Evolutionary conservation across 1,284 basidiomycete species (phyloP), one percentile per base, ranked within the genome.

Genomic region (Naganishia sp.): DNA sequence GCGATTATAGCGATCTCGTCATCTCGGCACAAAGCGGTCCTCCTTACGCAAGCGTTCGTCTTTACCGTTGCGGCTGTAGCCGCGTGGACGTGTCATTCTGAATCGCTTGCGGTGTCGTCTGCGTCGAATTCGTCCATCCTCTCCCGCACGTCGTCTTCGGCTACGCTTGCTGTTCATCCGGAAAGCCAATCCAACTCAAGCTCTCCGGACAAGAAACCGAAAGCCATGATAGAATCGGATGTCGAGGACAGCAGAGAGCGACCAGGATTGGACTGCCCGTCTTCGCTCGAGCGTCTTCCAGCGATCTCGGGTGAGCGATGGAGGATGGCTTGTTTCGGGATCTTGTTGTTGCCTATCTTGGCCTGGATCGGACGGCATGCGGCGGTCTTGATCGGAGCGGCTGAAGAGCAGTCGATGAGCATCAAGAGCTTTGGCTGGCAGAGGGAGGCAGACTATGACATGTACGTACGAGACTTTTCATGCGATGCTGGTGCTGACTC

Each of bases 361-460:
- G 63, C 45, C 11, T 64, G 54, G 44, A 31, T 46, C 4, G 63
- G 54, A 21, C 42, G 53, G 43, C 33, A 31, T 39, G 63, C 23
- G 23, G 28, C 44, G 18, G 63, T 31, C 25, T 39, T 36, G 5
- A 21, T n/a, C 25, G 42, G 33, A 3, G 54, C 46, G n/a, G 23
- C 48, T 45, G 2, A 25, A 50, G 55, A 55, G 48, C 39, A 46
- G 28, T 42, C 48, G 52, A 36, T 55, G 21, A 52, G 53, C 18
- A 52, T 66, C 13, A 52, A 42, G 15, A 56, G 64, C 9, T 33
- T n/a, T n/a, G 50, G 52, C 6, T 66, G 64, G 64, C 9, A 36
- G 28, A 43, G 55, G n/a, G 64, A 66, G 10, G 57, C 60, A 16
- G 66, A 67, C 53, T 63, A 55, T 23, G 66, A 67, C 23, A 55